Base-by-base conservation (phyloP, 257 asterid genomes). In the Penstemon davidsonii region DNA sequence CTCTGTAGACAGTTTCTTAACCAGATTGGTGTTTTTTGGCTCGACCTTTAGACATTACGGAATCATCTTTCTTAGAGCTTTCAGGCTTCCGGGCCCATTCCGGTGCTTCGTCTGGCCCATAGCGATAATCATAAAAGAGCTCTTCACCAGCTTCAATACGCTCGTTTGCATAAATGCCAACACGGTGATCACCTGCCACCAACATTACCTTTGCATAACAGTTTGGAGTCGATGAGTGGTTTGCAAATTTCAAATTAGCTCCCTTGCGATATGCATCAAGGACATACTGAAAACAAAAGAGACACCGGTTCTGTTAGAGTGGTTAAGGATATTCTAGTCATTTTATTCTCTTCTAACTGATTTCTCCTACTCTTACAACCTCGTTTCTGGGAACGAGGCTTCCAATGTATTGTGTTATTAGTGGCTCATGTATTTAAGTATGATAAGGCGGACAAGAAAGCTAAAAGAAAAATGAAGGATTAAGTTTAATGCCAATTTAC, bases 111-210 rank as follows among this genome's bases (percentile, higher is more conserved):
- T 89, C 96, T 7, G 97, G 99, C 12, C 96, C 95, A 66, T 94
- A 91, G 3, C 95, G 93, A 73, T 91, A 94, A 63, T 94, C 99
- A 47, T 94, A 91, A 76, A 94, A 94, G 50, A 91, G 85, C 82
- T 94, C 99, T 71, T 88, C 91, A 8, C 96, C 87, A 51, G 95
- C 88, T 62, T 82, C 95, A 41, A 94, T 87, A 37, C 58, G 87
- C 78, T 94, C 96, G 0, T 94, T 94, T 10, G 99, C 97, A 61
- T 81, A 94, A 47, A 94, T 94, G 39, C 97, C 97, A 59, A 94
- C 99, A n/a, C 96, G 96, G 74, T 94, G 97, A 73, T 94, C 99
- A 46, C 99, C 99, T 13, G 96, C 93, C 64, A 91, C 99, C 76
- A 84, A 54, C 91, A 88, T 88, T 40, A 94, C 91, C 96, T 88